Conservation (phyloP, 805 yeast species). For the Clavispora carvajalis region DNA sequence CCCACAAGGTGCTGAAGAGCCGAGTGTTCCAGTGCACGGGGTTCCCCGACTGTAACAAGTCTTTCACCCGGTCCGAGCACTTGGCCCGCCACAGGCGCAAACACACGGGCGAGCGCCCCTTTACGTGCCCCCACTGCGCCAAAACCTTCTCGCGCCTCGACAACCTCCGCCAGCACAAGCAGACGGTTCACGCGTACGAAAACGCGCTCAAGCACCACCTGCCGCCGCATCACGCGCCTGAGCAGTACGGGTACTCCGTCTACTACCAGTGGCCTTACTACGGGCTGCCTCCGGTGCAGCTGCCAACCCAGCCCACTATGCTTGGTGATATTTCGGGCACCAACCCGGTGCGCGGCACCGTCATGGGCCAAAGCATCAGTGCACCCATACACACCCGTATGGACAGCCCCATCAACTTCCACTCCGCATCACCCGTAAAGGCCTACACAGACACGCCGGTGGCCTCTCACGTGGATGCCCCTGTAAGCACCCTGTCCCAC, state of each 20-base stretch:
- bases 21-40: constrained; percentile 81
- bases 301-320: no score
- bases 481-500: no score
- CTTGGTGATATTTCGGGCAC: no score
- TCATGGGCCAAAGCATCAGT: no score
- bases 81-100: constrained; percentile 87
- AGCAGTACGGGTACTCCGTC: constrained; percentile 1
- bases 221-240: background rate
- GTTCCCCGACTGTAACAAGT: constrained; percentile 80
- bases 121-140: constrained; percentile 76
- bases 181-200: constrained; percentile 54
- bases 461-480: no score
- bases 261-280: constrained; percentile 1
- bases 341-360: no score
- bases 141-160: constrained; percentile 80
- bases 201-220: constrained; percentile 13
- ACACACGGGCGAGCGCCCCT: constrained; percentile 94
- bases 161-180: constrained; percentile 86
- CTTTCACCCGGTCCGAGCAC: constrained; percentile 88
- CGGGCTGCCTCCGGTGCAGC: background rate
- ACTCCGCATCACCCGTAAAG: no score
- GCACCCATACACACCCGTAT: no score
- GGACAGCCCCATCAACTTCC: no score
- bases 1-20: constrained; percentile 45
- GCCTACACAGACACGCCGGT: no score